A percentile compares a stretch with the other conserved stretches of the same genome.
phyloP scores from a whole-genome alignment of 116 monocot genomes.

The Phalaenopsis hybrid region DNA sequence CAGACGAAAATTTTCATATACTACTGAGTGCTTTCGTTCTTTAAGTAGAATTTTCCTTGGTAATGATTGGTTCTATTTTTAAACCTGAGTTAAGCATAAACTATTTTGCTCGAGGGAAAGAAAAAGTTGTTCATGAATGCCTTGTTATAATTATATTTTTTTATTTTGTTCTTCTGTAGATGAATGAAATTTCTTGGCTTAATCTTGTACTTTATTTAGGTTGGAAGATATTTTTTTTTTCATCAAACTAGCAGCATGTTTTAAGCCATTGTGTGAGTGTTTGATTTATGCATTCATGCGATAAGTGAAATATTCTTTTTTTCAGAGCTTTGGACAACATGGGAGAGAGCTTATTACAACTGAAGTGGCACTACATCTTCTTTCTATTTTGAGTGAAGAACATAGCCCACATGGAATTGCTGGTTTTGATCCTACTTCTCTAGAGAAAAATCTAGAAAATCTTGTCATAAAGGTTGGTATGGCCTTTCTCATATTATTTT shows the following conservation, averaged over 20 bases:
- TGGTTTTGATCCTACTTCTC: constrained; percentile 20
- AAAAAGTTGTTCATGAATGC: background rate
- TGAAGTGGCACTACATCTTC: constrained; percentile 77
- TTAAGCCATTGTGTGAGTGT: background rate
- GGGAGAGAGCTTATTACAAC: constrained; percentile 95
- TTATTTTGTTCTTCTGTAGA: too few relatives aligned
- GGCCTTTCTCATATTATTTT: background rate
- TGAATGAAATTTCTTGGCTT: too few relatives aligned
- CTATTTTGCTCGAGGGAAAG: background rate
- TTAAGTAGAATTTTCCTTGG: background rate
- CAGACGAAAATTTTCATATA: background rate
- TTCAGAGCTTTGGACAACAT: constrained; percentile 99
- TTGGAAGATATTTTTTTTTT: background rate
- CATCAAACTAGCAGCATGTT: background rate
- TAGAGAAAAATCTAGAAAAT: constrained; percentile 44
- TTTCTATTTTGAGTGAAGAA: constrained; percentile 61
- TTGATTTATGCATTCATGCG: background rate
- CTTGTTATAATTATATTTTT: background rate
- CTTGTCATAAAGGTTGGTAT: constrained; percentile 58
- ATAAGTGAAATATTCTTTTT: background rate
- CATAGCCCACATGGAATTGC: constrained; percentile 16
- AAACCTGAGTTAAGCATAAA: background rate
- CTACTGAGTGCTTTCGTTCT: background rate
- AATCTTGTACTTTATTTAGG: background rate
- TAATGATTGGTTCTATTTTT: background rate